Evolutionary conservation across 2,329 filamentous ascomycete species (phyloP).

Genomic region (Nothophoma quercina): DNA sequence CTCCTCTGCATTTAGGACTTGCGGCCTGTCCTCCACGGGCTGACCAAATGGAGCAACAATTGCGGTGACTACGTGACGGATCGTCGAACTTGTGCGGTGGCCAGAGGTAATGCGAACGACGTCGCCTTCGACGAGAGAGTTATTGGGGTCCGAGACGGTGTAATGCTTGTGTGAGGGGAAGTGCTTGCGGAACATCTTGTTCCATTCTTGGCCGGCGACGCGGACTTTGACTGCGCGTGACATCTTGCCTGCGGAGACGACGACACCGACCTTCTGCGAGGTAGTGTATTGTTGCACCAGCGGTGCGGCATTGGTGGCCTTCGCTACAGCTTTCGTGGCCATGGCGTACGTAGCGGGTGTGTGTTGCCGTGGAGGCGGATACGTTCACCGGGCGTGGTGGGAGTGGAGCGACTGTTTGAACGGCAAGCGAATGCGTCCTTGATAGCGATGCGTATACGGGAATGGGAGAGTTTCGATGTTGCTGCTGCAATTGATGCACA

Average conservation of each 20-base stretch:
- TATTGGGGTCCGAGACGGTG: constrained; percentile 80
- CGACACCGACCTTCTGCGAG: constrained; percentile 63
- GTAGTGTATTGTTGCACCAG: constrained; percentile 39
- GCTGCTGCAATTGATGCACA: constrained; percentile 13
- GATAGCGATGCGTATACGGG: neutral
- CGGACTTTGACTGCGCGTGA: constrained; percentile 80
- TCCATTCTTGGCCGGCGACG: constrained; percentile 75
- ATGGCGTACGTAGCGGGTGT: constrained; percentile 25
- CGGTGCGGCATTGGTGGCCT: constrained; percentile 27
- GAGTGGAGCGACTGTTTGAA: constrained; percentile 1
- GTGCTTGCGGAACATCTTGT: constrained; percentile 74
- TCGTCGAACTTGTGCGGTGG: constrained; percentile 69
- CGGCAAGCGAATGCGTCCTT: constrained; percentile 32
- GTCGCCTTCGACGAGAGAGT: constrained; percentile 76
- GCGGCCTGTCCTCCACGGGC: constrained; percentile 69
- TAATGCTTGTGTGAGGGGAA: constrained; percentile 71
- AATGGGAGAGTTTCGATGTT: constrained; percentile 1
- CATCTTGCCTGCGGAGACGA: constrained; percentile 80
- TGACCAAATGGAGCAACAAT: constrained; percentile 76
- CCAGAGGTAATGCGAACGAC: constrained; percentile 74
- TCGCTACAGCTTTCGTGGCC: constrained; percentile 31
- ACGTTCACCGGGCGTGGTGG: constrained; percentile 18
- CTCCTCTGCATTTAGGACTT: constrained; percentile 71
- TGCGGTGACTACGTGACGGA: constrained; percentile 76
- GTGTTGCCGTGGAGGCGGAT: constrained; percentile 11